Evolutionary conservation across 1,284 basidiomycete genomes (phyloP).

Genomic region (Fomitopsis pinicola): DNA sequence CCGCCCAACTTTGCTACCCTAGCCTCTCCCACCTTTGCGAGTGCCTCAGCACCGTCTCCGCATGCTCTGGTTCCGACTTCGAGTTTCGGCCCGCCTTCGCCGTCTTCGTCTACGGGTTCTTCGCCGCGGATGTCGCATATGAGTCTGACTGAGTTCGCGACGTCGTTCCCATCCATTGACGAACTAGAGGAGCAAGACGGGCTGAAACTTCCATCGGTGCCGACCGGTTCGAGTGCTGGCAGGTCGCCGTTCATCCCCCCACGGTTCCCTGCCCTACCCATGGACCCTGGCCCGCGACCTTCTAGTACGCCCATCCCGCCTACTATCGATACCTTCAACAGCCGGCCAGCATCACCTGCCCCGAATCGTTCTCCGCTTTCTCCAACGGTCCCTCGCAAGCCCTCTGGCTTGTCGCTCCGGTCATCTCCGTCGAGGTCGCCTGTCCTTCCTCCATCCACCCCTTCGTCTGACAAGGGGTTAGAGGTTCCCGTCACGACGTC

Average conservation of each 20-base stretch:
- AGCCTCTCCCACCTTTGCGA: conserved; percentile 21
- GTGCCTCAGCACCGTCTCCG: conserved; percentile 29
- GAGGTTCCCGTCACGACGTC: conserved; percentile 47
- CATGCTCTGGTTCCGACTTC: conserved; percentile 65
- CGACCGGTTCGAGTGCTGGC: conserved; percentile 27
- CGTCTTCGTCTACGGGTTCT: conserved; percentile 47
- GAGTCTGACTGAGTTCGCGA: conserved; percentile 49
- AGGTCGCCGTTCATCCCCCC: conserved; percentile 14
- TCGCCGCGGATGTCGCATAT: conserved; percentile 34
- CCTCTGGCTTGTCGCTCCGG: conserved; percentile 39
- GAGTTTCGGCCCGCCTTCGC: conserved; percentile 69
- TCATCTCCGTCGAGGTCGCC: conserved; percentile 25
- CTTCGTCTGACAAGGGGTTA: conserved; percentile 30
- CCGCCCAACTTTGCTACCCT: conserved; percentile 15
- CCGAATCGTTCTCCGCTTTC: conserved; percentile 34
- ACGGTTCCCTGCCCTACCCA: conserved; percentile 44
- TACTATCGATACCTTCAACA: conserved; percentile 49
- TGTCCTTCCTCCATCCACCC: conserved; percentile 19
- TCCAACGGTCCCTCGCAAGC: conserved; percentile 39
- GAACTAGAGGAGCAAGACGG: conserved; percentile 58
- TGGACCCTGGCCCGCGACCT: conserved; percentile 55
- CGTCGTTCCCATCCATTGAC: conserved; percentile 69
- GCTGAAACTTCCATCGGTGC: conserved; percentile 45
- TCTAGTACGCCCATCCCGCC: conserved; percentile 71
- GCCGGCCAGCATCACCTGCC: conserved; percentile 54